Evolutionary conservation across 1,284 basidiomycete species (phyloP).

Genomic region (Pseudozyma tsukubaensis): DNA sequence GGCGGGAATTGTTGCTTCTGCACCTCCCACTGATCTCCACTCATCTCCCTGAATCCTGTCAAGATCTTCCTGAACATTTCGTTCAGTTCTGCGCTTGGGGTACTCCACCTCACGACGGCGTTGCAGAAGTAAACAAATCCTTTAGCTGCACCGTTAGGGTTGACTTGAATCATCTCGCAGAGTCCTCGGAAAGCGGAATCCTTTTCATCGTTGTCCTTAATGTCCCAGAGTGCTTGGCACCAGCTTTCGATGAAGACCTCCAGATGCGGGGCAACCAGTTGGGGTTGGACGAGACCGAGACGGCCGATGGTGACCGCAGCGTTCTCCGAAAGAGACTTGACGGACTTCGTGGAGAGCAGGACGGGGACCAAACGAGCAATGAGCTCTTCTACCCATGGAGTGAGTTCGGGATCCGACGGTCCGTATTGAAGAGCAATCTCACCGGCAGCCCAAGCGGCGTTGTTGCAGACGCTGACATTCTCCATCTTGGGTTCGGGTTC

Average conservation of each 20-base stretch:
- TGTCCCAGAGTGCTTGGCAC: constrained; percentile 97
- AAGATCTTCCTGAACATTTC: constrained; percentile 73
- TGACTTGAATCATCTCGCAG: constrained; percentile 93
- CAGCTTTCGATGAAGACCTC: constrained; percentile 92
- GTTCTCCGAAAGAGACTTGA: constrained; percentile 94
- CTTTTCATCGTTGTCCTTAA: constrained; percentile 99
- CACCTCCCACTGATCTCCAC: constrained; percentile 73
- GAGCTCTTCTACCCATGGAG: constrained; percentile 73
- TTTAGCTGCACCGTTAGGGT: constrained; percentile 74
- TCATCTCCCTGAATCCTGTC: constrained; percentile 85
- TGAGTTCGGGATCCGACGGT: constrained; percentile 69
- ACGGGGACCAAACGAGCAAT: constrained; percentile 92
- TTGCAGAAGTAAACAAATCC: constrained; percentile 68
- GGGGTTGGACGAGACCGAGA: constrained; percentile 90
- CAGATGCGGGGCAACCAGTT: constrained; percentile 87
- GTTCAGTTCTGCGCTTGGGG: constrained; percentile 62
- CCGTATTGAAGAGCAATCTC: constrained; percentile 79
- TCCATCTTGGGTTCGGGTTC: constrained; percentile 89
- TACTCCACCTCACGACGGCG: constrained; percentile 67
- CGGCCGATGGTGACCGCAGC: constrained; percentile 99
- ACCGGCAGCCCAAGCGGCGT: constrained; percentile 99
- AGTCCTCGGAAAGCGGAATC: constrained; percentile 99
- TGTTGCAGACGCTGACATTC: constrained; percentile 96
- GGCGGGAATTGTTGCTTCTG: constrained; percentile 64
- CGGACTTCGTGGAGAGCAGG: constrained; percentile 87